Percentiles rank a stretch among this genome's conserved stretches.
These are phyloP conservation scores for Phytophthora agathidicida DNA, from an alignment of 352 stramenopile genomes.

Conservation along the genomic window DNA sequence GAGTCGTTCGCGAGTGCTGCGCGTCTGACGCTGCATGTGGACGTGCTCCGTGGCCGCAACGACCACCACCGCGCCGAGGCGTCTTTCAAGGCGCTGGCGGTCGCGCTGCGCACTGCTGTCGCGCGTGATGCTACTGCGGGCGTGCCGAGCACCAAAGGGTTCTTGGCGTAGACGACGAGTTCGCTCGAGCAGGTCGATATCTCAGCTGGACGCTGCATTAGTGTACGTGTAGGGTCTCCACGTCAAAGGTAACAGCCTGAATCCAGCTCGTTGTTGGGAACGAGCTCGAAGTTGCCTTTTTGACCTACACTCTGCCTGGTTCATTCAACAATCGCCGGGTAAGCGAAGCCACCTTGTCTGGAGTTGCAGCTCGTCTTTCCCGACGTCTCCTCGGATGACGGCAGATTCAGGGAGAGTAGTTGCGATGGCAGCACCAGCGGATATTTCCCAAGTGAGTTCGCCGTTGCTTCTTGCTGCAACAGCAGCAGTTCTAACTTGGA, in stretches of 20 bases:
- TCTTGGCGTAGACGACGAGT: slow-evolving; percentile 71
- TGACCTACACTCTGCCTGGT: too few species aligned
- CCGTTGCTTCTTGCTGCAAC: too few species aligned
- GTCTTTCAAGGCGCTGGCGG: slow-evolving; percentile 92
- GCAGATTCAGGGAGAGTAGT: too few species aligned
- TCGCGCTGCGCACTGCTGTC: slow-evolving; percentile 86
- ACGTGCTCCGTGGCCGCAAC: slow-evolving; percentile 91
- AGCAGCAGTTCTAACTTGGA: too few species aligned
- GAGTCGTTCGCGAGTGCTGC: slow-evolving; percentile 94
- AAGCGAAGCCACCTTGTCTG: too few species aligned
- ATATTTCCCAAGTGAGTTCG: too few species aligned
- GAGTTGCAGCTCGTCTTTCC: too few species aligned
- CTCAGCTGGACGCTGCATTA: slow-evolving; percentile 22
- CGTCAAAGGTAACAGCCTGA: slow-evolving; percentile 5
- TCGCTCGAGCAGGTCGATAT: neutral
- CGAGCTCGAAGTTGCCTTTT: too few species aligned
- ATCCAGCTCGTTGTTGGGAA: slow-evolving; percentile 16
- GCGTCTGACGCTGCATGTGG: slow-evolving; percentile 93
- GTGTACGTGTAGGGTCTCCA: slow-evolving; percentile 23
- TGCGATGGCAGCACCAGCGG: too few species aligned
- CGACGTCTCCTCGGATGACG: too few species aligned
- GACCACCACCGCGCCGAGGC: slow-evolving; percentile 93
- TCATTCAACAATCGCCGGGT: too few species aligned
- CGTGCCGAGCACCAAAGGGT: slow-evolving; percentile 92
- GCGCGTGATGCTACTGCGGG: slow-evolving; percentile 79